Base-by-base conservation (phyloP, 1,139 yeast species). In the Protomyces inundatus region DNA sequence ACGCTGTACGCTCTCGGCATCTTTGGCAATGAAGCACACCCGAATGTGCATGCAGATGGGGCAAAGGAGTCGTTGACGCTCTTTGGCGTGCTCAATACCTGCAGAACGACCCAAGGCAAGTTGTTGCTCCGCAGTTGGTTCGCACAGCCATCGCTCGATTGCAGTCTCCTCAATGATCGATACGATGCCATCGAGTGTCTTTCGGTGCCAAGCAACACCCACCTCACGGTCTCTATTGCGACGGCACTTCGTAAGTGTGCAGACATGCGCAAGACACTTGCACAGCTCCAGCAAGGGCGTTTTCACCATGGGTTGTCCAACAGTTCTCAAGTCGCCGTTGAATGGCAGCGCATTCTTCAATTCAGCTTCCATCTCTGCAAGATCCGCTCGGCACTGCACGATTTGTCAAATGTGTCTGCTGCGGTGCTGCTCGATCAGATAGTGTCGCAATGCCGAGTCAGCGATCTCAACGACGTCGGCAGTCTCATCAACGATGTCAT, bases 51-150 rank as follows among this genome's bases (percentile, higher is more conserved):
- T 52, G 32, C 55, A 10, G 16, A n/a, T 7, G 67, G 65, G 55
- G 12, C 30, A 58, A 35, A 64, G 42, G 56, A 64, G 39, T 33
- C 61, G 12, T 64, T 69, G 23, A 65, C 69, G 32, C 54, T 70
- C 7, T 70, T 69, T 60, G 69, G 71, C 23, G 64, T 70, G 6
- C 14, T 70, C 50, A 68, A 70, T 56, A 68, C 69, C 32, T 74
- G 77, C 0, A 71, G 71, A 5, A 71, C 80, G 0, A 69, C 69
- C 2, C 67, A 72, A 10, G 79, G 81, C 0, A 70, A 70, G 40
- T 66, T 68, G 14, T 63, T 77, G 3, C 65, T 79, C 45, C 71
- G 69, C 46, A 69, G 71, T 4, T 77, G 79, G 78, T 66, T 79
- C 14, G 61, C 73, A 16, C 72, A 74, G 46, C 82, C 82, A 0